These are phyloP conservation scores for Rhinocladiella mackenziei DNA, from an alignment of 2,329 filamentous ascomycete species.

Conservation along the genomic window DNA sequence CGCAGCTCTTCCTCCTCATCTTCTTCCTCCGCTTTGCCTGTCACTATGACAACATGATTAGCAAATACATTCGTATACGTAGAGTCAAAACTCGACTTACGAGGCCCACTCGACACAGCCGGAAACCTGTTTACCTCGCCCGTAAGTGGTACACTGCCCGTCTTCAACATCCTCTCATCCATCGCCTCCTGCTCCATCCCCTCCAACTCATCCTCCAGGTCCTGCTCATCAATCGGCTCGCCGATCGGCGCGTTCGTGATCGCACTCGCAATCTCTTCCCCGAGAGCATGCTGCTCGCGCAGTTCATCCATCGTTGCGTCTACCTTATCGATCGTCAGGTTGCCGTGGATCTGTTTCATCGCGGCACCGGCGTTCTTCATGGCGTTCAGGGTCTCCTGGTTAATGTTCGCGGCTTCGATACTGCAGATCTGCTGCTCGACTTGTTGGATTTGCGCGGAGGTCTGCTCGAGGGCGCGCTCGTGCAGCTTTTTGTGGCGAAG, in stretches of 20 bases:
- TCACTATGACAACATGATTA: too few species aligned
- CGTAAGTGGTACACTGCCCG: slow-evolving; percentile 74
- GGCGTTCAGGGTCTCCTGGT: slow-evolving; percentile 87
- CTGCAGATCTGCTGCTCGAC: slow-evolving; percentile 93
- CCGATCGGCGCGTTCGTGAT: slow-evolving; percentile 68
- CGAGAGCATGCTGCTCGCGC: slow-evolving; percentile 85
- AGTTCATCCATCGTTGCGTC: slow-evolving; percentile 92
- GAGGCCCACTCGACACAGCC: slow-evolving; percentile 66
- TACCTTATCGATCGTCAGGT: slow-evolving; percentile 88
- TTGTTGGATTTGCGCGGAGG: slow-evolving; percentile 80
- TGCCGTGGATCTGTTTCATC: slow-evolving; percentile 89
- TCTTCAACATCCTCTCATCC: slow-evolving; percentile 89
- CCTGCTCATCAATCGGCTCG: slow-evolving; percentile 74
- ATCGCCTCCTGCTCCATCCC: slow-evolving; percentile 85
- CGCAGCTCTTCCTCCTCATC: slow-evolving; percentile 93
- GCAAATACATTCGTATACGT: too few species aligned
- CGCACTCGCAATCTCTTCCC: slow-evolving; percentile 84
- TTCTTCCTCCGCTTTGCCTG: slow-evolving; percentile 65
- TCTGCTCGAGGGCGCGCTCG: slow-evolving; percentile 88
- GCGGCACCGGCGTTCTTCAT: slow-evolving; percentile 89
- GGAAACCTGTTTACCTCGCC: slow-evolving; percentile 76
- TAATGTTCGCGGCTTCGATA: slow-evolving; percentile 98
- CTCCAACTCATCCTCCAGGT: slow-evolving; percentile 81
- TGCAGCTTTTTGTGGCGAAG: slow-evolving; percentile 91
- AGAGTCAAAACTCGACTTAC: slow-evolving; percentile 58